Base-by-base conservation (phyloP, 2,329 filamentous ascomycete species). In the Drechmeria coniospora region DNA sequence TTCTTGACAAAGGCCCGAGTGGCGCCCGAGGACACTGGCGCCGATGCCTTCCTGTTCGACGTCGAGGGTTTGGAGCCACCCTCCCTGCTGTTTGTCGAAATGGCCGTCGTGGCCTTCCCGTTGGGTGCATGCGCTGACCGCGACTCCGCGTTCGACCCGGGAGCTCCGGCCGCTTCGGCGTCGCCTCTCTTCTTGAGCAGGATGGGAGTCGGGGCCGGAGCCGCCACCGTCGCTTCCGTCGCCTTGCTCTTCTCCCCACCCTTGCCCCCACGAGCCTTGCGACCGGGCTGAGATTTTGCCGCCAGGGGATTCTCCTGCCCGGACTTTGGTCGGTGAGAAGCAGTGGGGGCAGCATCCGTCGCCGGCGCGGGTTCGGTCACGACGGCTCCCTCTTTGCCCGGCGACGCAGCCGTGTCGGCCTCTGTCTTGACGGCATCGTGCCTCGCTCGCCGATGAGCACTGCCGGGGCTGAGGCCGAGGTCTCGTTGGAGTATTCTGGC, bases 1-100 rank as follows among this genome's bases (percentile, higher is more conserved):
- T 84, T 78, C 50, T 86, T 86, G 34, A 86, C 59, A 44, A 86
- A 86, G 13, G 74, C 79, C 26, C 79, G 76, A 11, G 67, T 70
- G 6, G 65, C 65, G 8, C 66, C 63, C 16, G 45, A 30, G 6
- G 44, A 44, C 8, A 51, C 41, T n/a, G n/a, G n/a, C 4, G 32
- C 21, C 4, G 46, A 13, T 3, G 40, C 6, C 32, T 54, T 56
- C 40, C 54, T 55, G 33, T 54, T 48, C 5, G 42, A 26, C n/a
- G 32, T 32, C 6, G 35, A 27, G 3, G 35, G 26, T 32, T 53
- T 53, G 31, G 28, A 36, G 13, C 35, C 34, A 32, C 35, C 21
- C 27, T 21, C 24, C 35, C 44, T 38, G 38, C 38, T 21, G 16
- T 29, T 29, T n/a, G 33, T 21, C 6, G 40, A 19, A 13, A 36